Conservation (phyloP, 1,284 basidiomycete genomes). For the Ceratobasidium sp. region DNA sequence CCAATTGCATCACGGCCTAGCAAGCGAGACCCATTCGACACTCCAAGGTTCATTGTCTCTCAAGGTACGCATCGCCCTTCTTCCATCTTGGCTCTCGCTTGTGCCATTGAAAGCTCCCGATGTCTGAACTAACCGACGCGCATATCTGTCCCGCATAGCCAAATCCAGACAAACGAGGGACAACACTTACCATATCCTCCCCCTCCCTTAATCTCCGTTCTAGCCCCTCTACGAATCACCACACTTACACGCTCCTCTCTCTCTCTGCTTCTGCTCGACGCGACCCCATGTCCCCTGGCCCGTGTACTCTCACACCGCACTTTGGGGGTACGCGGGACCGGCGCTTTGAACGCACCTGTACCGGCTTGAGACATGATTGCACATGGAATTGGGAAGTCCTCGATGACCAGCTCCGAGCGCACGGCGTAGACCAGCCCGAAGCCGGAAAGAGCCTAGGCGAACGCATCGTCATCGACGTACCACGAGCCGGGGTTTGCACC, state of each 20-base stretch:
- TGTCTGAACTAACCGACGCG: background rate
- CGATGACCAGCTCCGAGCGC: slow-evolving; percentile 9
- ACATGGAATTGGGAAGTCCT: slow-evolving; percentile 35
- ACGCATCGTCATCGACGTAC: background rate
- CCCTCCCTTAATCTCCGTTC: background rate
- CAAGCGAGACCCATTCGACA: background rate
- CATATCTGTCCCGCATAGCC: background rate
- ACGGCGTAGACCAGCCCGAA: background rate
- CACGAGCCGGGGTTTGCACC: background rate
- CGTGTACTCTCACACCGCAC: background rate
- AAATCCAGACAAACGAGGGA: slow-evolving; percentile 14
- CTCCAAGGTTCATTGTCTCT: background rate
- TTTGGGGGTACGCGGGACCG: slow-evolving; percentile 3
- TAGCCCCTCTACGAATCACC: background rate
- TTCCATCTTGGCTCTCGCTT: no score
- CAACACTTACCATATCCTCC: slow-evolving; percentile 26
- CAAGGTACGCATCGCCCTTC: slow-evolving; percentile 1
- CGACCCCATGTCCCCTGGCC: background rate
- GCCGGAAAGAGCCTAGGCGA: background rate
- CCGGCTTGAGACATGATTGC: slow-evolving; percentile 27
- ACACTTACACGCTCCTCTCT: slow-evolving; percentile 13
- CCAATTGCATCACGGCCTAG: background rate
- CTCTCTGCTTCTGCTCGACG: slow-evolving; percentile 4
- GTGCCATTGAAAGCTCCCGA: no score
- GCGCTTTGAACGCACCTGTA: slow-evolving; percentile 18